Conservation (phyloP, 129 eudicot species). For the Ambrosia artemisiifolia region DNA sequence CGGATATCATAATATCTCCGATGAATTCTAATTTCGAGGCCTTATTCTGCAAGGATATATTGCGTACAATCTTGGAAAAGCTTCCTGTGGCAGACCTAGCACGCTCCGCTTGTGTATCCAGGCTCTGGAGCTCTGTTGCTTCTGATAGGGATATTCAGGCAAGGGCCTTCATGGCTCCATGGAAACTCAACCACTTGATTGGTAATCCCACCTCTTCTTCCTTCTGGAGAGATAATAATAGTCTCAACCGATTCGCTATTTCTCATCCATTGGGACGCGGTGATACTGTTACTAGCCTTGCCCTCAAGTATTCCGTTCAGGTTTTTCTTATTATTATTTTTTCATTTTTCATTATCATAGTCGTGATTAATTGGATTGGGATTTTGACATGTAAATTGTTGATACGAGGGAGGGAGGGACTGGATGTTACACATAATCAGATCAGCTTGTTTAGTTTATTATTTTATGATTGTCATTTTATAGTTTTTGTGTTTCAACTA, state of each 20-base stretch:
- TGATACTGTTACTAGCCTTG: slow-evolving; percentile 82
- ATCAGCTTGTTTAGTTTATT: background rate
- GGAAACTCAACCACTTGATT: slow-evolving; percentile 63
- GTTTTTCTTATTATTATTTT: slow-evolving; percentile 23
- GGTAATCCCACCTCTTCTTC: slow-evolving; percentile 72
- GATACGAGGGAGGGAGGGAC: no score
- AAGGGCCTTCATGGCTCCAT: slow-evolving; percentile 61
- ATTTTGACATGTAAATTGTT: no score
- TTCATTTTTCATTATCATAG: no score
- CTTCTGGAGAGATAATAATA: slow-evolving; percentile 77
- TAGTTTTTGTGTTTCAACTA: background rate
- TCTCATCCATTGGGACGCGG: slow-evolving; percentile 60
- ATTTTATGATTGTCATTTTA: background rate
- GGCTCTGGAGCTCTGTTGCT: slow-evolving; percentile 63
- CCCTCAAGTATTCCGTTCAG: slow-evolving; percentile 93
- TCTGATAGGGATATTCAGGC: slow-evolving; percentile 67
- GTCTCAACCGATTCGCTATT: slow-evolving; percentile 59
- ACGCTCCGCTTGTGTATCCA: slow-evolving; percentile 76
- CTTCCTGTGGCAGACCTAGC: slow-evolving; percentile 70
- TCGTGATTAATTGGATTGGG: no score
- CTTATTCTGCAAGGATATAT: slow-evolving; percentile 53
- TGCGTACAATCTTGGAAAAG: slow-evolving; percentile 63
- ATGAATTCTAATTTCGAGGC: slow-evolving; percentile 75
- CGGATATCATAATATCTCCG: slow-evolving; percentile 47
- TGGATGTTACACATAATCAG: background rate